Percentiles rank a stretch among this genome's conserved stretches.
Conservation (phyloP, 768 basidiomycete genomes). For the Russula earlei region DNA sequence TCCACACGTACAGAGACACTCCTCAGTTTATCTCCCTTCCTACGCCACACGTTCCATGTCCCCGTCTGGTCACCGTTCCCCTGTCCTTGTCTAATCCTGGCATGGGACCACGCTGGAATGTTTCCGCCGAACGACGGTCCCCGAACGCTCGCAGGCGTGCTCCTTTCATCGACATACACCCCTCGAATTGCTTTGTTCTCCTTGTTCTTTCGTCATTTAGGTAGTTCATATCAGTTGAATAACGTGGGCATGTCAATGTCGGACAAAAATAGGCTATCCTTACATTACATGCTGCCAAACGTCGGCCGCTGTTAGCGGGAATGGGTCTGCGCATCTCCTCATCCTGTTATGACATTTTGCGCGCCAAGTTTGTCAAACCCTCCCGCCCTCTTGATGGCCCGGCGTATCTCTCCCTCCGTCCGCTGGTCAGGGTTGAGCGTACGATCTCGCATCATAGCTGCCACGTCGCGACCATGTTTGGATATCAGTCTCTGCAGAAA, state of each 20-base stretch:
- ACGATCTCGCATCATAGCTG: conserved; percentile 70
- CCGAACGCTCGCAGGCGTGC: conserved; percentile 1
- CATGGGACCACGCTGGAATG: conserved; percentile 4
- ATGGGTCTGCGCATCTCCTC: not conserved
- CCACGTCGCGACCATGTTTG: conserved; percentile 63
- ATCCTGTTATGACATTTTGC: not conserved
- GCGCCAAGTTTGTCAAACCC: conserved; percentile 28
- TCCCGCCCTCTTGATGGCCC: conserved; percentile 51
- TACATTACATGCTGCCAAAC: conserved; percentile 8
- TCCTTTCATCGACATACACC: not conserved
- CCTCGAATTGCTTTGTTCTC: conserved; percentile 11
- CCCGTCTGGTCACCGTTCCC: conserved; percentile 3
- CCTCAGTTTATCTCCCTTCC: conserved; percentile 4
- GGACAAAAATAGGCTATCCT: conserved; percentile 17
- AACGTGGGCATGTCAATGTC: not conserved
- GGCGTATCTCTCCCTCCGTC: conserved; percentile 67
- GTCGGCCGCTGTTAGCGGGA: conserved; percentile 5
- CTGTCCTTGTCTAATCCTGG: conserved; percentile 1
- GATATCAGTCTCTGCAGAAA: conserved; percentile 59
- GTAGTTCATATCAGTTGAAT: not conserved
- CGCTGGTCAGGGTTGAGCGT: conserved; percentile 77
- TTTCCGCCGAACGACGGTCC: not conserved
- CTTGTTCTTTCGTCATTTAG: conserved; percentile 7
- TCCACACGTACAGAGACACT: not conserved
- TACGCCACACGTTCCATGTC: conserved; percentile 1